phyloP scores from a whole-genome alignment of 1,139 yeast genomes.

The Yamadazyma conglobata region DNA sequence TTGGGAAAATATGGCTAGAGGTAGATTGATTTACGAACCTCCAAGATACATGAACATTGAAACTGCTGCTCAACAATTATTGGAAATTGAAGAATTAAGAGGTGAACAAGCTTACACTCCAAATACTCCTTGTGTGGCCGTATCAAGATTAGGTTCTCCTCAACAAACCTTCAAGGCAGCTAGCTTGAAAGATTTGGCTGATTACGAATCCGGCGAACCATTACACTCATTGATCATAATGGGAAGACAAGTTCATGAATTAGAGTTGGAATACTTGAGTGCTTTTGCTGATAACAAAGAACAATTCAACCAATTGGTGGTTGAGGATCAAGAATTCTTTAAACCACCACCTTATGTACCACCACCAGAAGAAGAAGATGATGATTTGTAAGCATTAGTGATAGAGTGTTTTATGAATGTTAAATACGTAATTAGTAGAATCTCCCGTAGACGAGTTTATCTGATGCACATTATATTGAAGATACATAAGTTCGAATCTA shows the following conservation, averaged over 20 bases:
- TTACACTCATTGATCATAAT: conserved; percentile 85
- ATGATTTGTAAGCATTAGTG: conserved; percentile 6
- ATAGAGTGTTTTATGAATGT: neutral
- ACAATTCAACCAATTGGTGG: conserved; percentile 55
- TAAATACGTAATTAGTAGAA: too few relatives aligned
- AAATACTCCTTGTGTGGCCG: conserved; percentile 89
- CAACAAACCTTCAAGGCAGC: conserved; percentile 81
- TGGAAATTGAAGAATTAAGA: conserved; percentile 81
- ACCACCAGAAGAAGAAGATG: conserved; percentile 27
- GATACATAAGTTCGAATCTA: too few relatives aligned
- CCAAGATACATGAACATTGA: conserved; percentile 94
- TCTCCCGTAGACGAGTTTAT: too few relatives aligned
- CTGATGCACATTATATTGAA: too few relatives aligned
- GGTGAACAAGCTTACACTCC: conserved; percentile 75
- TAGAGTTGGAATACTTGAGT: conserved; percentile 81
- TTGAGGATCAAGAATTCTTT: conserved; percentile 71
- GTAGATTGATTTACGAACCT: conserved; percentile 88
- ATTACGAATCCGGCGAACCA: conserved; percentile 91
- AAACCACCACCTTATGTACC: conserved; percentile 55
- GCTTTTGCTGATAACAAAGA: conserved; percentile 72
- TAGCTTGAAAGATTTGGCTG: conserved; percentile 67
- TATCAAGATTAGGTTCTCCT: conserved; percentile 87
- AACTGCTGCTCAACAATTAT: conserved; percentile 81
- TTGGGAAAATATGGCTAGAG: conserved; percentile 90
- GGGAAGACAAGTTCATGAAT: conserved; percentile 92